Evolutionary conservation across 352 stramenopile genomes (phyloP).

Genomic region (Poterioochromonas sp.): DNA sequence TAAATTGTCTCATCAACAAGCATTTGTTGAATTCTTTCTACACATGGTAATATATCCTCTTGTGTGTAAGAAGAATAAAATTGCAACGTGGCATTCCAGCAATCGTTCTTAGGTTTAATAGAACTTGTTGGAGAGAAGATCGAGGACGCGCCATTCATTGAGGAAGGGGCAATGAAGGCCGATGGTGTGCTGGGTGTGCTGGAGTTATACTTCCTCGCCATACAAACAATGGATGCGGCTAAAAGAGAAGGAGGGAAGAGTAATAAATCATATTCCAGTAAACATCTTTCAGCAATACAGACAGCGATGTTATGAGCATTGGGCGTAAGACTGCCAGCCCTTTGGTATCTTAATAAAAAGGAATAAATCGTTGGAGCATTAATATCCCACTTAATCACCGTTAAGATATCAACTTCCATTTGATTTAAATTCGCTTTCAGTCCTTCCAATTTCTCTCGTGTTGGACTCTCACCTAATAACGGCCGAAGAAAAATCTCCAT

Average conservation of each 20-base stretch:
- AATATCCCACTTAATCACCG: neutral
- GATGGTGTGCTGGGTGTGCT: no score
- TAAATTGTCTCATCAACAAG: no score
- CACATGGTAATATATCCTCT: no score
- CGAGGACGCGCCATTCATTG: no score
- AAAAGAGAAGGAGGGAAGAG: neutral
- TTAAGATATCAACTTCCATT: neutral
- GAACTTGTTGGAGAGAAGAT: no score
- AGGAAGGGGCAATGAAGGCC: no score
- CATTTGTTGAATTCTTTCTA: no score
- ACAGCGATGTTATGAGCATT: neutral
- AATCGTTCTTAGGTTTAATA: no score
- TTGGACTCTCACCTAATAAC: neutral
- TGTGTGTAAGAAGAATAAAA: no score
- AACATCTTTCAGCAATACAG: neutral
- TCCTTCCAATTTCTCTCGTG: neutral
- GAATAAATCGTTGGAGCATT: neutral
- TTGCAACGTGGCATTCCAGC: no score
- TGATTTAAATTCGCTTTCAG: neutral
- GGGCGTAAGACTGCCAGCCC: neutral
- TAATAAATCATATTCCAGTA: neutral
- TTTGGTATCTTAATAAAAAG: neutral
- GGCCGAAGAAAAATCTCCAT: neutral
- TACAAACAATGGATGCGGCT: neutral
- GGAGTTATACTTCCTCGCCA: no score